Percentiles rank a stretch among this genome's conserved stretches.
Evolutionary conservation across 768 basidiomycete genomes (phyloP).

Genomic region (Tulasnella sp.): DNA sequence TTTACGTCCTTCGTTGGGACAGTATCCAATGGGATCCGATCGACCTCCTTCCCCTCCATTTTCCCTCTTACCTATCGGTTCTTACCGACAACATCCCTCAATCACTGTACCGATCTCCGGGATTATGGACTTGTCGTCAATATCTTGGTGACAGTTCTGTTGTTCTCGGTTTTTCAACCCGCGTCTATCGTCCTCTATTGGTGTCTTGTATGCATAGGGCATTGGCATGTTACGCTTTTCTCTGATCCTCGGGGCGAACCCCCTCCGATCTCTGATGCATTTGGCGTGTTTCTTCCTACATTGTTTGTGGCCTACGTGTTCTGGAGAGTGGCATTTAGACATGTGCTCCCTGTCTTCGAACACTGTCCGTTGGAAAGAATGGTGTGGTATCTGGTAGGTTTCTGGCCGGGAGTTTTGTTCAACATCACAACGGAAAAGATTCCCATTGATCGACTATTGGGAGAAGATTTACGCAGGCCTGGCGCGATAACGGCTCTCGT

Average conservation of each 20-base stretch:
- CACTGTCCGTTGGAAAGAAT: constrained; percentile 58
- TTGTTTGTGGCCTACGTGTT: constrained; percentile 69
- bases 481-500: constrained; percentile 63
- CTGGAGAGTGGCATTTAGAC: constrained; percentile 64
- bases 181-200: constrained; percentile 55
- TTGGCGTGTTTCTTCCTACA: constrained; percentile 61
- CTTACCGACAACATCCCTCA: constrained; percentile 34
- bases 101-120: constrained; percentile 60
- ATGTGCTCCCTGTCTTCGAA: constrained; percentile 55
- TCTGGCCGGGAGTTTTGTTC: constrained; percentile 63
- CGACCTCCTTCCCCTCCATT: constrained; percentile 56
- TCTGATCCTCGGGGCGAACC: constrained; percentile 56
- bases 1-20: constrained; percentile 56
- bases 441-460: constrained; percentile 63
- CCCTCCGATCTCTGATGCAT: constrained; percentile 57
- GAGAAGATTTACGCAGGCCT: constrained; percentile 52
- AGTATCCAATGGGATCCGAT: constrained; percentile 47
- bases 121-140: constrained; percentile 61
- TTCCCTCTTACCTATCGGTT: constrained; percentile 64
- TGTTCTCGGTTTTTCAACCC: constrained; percentile 64
- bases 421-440: constrained; percentile 60
- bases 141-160: constrained; percentile 46
- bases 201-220: constrained; percentile 66
- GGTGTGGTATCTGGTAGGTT: constrained; percentile 61
- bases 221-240: constrained; percentile 73